These are phyloP conservation scores for Alopecurus myosuroides DNA, from an alignment of 176 grass and related monocot genomes.

Conservation along the genomic window DNA sequence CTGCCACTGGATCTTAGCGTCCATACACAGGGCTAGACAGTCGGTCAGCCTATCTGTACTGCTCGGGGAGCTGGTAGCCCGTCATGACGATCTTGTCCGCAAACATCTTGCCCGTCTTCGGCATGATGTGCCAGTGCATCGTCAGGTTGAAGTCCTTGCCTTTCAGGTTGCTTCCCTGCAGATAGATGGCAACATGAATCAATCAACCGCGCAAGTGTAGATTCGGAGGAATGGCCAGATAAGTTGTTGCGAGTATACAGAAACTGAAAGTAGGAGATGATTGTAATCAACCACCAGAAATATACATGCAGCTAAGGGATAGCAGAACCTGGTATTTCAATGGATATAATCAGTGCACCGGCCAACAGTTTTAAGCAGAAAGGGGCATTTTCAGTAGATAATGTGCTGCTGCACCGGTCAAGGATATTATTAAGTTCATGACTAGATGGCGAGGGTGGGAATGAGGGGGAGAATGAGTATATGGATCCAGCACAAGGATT, in stretches of 20 bases:
- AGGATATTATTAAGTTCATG: neutral
- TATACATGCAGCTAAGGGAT: neutral
- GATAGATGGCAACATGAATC: neutral
- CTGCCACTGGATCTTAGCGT: neutral
- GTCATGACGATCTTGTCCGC: slow-evolving; percentile 97
- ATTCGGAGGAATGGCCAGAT: too few species aligned
- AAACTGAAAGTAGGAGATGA: too few species aligned
- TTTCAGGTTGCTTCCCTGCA: slow-evolving; percentile 89
- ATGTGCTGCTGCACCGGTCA: neutral
- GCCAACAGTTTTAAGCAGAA: neutral
- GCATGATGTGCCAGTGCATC: slow-evolving; percentile 99
- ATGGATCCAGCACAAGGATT: neutral
- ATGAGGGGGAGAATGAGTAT: neutral
- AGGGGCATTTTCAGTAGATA: neutral
- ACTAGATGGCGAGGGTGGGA: neutral
- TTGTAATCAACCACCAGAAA: neutral
- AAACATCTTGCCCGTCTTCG: slow-evolving; percentile 97
- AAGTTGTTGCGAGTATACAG: too few species aligned
- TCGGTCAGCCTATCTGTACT: slow-evolving; percentile 67
- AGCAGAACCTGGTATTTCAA: neutral
- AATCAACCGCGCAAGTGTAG: neutral
- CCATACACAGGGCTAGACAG: neutral
- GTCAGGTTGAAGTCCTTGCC: slow-evolving; percentile 95
- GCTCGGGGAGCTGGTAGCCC: slow-evolving; percentile 77
- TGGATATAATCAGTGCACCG: neutral